These are phyloP conservation scores for Pseudocercospora pini-densiflorae DNA, from an alignment of 2,329 filamentous ascomycete genomes.

Conservation along the genomic window DNA sequence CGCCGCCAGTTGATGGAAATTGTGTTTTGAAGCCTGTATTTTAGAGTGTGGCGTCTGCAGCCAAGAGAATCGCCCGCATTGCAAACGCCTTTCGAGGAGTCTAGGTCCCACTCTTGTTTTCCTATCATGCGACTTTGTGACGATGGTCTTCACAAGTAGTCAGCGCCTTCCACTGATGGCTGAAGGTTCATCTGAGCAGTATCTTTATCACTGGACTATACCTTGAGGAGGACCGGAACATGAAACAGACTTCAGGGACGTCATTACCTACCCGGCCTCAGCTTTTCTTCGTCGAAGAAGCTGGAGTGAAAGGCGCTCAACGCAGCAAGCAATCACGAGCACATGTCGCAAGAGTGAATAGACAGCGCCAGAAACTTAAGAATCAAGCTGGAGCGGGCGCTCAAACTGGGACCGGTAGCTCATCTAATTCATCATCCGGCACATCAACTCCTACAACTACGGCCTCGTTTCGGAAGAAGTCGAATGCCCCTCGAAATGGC, in stretches of 20 bases:
- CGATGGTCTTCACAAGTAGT: background rate
- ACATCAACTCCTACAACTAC: background rate
- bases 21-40: constrained; percentile 1
- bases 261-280: constrained; percentile 5
- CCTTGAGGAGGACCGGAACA: constrained; percentile 1
- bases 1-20: background rate
- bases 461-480: background rate
- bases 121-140: background rate
- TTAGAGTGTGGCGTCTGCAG: constrained; percentile 5
- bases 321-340: constrained; percentile 23
- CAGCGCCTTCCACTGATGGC: background rate
- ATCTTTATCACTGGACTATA: background rate
- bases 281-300: constrained; percentile 22
- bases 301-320: constrained; percentile 3
- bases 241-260: background rate
- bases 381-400: background rate
- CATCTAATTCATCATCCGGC: background rate
- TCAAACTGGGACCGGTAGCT: background rate
- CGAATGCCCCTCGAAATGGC: background rate
- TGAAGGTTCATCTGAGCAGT: background rate
- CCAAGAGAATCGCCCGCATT: background rate
- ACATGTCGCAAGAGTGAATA: constrained; percentile 24
- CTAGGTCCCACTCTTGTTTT: background rate
- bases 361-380: constrained; percentile 20
- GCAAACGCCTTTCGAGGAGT: constrained; percentile 4